Evolutionary conservation across 2,329 filamentous ascomycete species (phyloP), one percentile per base, ranked within the genome.

Genomic region (Sporothrix humicola): DNA sequence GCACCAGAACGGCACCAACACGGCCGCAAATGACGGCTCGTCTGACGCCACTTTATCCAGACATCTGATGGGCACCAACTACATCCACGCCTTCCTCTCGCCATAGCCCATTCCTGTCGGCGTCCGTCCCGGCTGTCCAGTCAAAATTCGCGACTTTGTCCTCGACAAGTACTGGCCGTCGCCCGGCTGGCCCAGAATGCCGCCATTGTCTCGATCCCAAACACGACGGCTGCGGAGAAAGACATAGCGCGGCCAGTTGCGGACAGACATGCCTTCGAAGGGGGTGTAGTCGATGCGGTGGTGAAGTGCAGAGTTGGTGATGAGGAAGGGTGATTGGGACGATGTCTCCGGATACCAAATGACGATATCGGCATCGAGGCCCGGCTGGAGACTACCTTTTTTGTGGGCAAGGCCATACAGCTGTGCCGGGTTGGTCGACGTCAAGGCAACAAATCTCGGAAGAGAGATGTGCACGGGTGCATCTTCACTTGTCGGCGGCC

Each of bases 211-310:
- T 42, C 83, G 82, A 75, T 87, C 86, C 87, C 86, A 91, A 0
- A 89, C 85, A 0, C 90, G 83, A 74, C 86, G 80, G 0, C 89
- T 89, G 70, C 89, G 80, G 42, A 91, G 75, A 8, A 91, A 82
- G 0, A 88, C 90, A 76, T 87, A 90, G 17, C 88, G 82, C 13
- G 88, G 88, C 88, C 89, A 91, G 72, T 90, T 88, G 37, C 83
- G 83, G 44, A 91, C 78, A n/a, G 78, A 79, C 69, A 83, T 83
- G 0, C 88, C 88, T 77, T 90, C 88, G 76, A 87, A 91, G 0
- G 89, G 88, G 6, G 88, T 90, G 77, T 90, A 90, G 77, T 91
- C 88, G 2, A 89, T 85, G 74, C 87, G 83, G 77, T 91, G 89
- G 79, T 91, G 88, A 75, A 91, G 78, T 79, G 85, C 84, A 2